These are phyloP conservation scores for Aphanocladium album DNA, from an alignment of 2,329 filamentous ascomycete genomes.

Conservation along the genomic window DNA sequence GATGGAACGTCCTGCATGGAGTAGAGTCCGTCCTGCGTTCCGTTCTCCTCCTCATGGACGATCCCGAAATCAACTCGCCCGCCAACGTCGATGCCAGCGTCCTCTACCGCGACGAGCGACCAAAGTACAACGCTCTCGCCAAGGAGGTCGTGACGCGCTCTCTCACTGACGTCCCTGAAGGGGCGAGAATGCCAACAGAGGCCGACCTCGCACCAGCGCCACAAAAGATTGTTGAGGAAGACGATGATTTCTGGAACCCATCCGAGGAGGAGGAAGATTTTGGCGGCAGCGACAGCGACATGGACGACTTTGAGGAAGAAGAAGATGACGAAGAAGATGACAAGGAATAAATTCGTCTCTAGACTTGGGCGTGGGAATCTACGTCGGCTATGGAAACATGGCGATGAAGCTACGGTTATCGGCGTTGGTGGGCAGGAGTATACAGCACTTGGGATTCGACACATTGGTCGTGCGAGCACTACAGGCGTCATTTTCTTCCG, in stretches of 20 bases:
- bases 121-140: constrained; percentile 65
- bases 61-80: constrained; percentile 87
- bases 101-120: constrained; percentile 69
- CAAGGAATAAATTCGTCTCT: constrained; percentile 29
- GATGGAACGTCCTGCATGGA: constrained; percentile 90
- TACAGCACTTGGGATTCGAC: not conserved
- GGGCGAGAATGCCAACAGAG: constrained; percentile 76
- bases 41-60: constrained; percentile 84
- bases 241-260: constrained; percentile 79
- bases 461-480: not conserved
- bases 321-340: constrained; percentile 55
- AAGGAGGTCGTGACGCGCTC: constrained; percentile 65
- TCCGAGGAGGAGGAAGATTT: constrained; percentile 74
- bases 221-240: constrained; percentile 57
- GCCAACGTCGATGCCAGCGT: constrained; percentile 93
- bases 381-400: not conserved
- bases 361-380: not conserved
- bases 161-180: constrained; percentile 72
- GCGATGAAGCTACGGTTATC: not conserved
- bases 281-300: constrained; percentile 65
- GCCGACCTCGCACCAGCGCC: constrained; percentile 56
- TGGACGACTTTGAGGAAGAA: constrained; percentile 55
- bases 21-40: constrained; percentile 94
- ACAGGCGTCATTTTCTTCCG: not conserved
- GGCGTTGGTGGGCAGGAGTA: constrained; percentile 3